These are phyloP conservation scores for Yamagishiella unicocca DNA, from an alignment of 139 green algal species.

Conservation along the genomic window DNA sequence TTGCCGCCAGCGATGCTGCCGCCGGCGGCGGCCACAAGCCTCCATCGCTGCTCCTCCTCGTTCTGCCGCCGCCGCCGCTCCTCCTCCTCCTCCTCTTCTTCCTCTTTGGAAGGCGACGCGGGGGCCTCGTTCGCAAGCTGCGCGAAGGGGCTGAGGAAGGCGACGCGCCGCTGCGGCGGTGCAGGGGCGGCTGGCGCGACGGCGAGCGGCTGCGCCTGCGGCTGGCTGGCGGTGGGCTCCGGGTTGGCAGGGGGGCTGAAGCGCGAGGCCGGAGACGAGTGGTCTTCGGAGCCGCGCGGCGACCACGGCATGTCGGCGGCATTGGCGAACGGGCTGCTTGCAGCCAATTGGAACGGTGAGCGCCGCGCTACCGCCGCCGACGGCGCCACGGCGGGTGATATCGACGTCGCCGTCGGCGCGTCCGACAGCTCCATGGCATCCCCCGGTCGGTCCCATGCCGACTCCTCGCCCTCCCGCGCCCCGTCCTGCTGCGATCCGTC, in stretches of 20 bases:
- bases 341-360: neutral
- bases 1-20: neutral
- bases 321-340: slow-evolving; percentile 16
- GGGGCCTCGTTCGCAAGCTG: neutral
- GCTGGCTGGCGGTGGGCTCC: neutral
- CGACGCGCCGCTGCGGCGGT: neutral
- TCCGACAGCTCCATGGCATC: no score
- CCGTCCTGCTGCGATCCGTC: no score
- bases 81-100: neutral
- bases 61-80: neutral
- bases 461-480: neutral
- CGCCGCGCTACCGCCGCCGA: neutral
- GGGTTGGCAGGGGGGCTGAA: neutral
- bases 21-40: neutral
- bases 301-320: slow-evolving; percentile 22
- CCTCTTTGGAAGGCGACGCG: neutral
- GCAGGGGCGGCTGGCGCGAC: neutral
- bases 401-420: no score
- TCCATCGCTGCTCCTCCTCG: neutral
- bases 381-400: neutral
- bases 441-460: neutral
- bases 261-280: no score
- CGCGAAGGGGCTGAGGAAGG: slow-evolving; percentile 31
- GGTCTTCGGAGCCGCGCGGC: neutral
- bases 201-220: no score